Evolutionary conservation across 495 filamentous ascomycete species (phyloP), one percentile per base, ranked within the genome.

Genomic region (Lepidopterella palustris): DNA sequence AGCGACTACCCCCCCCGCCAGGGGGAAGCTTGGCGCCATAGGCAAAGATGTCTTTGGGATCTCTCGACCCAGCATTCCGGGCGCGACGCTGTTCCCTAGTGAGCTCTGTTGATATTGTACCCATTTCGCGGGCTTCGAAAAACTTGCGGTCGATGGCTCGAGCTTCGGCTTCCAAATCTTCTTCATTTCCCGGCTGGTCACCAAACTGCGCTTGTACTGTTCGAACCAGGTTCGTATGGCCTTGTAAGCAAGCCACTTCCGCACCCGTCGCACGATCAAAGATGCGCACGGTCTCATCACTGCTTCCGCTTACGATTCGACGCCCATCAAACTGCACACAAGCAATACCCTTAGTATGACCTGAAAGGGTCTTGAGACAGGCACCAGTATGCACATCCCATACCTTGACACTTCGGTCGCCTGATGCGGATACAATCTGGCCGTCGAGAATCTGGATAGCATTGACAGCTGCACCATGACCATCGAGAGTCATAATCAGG

Each of bases 251-350:
- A 13, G 92, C 91, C 8, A 97, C 88, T 71, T 97, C 91, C 4
- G 90, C 85, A 21, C 86, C 87, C 0, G 90, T 88, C 49, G 81
- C 78, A 31, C 87, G 81, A 71, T 97, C 93, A 67, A 92, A 99
- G 35, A 99, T 90, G 49, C 93, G 89, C 28, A 97, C 90, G 11
- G 90, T 90, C 65, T 93, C 87, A 71, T 99, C 93, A 66, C 90
- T 95, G 72, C 91, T 96, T 2, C 93, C 93, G 62, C 87, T 95
- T 47, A 99, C 89, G 54, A 99, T 95, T 3, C 92, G 83, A n/a
- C 87, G 85, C n/a, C 89, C 91, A 71, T 99, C 93, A 65, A 89
- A 96, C 72, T 97, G 92, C 20, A 99, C 89, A 72, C 93, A 99
- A 15, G 93, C 93, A 68, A 99, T 97, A 18, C 93, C 93, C 72